These are phyloP conservation scores for Smallanthus sonchifolius DNA, from an alignment of 129 eudicot species.

Conservation along the genomic window DNA sequence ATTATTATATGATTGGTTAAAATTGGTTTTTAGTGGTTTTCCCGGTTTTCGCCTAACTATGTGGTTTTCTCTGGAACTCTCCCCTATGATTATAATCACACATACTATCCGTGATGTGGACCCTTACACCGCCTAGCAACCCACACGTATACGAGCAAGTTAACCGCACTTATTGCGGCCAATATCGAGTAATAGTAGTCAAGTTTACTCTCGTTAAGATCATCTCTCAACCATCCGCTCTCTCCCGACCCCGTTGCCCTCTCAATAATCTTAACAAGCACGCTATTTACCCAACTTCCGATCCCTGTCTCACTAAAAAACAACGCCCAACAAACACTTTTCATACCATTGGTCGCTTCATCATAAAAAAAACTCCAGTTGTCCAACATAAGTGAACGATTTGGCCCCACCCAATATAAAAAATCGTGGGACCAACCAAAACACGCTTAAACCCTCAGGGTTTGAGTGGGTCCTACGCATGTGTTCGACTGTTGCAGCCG, in stretches of 20 bases:
- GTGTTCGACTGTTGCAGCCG: slow-evolving; percentile 61
- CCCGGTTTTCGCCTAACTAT: no score
- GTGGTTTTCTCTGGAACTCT: no score
- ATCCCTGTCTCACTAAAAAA: slow-evolving; percentile 80
- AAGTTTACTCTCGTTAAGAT: slow-evolving; percentile 39
- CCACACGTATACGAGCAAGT: slow-evolving; percentile 48
- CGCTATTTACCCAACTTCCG: slow-evolving; percentile 80
- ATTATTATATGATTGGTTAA: no score
- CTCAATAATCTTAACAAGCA: slow-evolving; percentile 59
- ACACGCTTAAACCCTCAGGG: slow-evolving; percentile 34
- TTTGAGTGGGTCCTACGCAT: slow-evolving; percentile 33
- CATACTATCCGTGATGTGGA: slow-evolving; percentile 15
- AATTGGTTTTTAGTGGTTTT: no score
- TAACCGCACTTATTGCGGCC: slow-evolving; percentile 51
- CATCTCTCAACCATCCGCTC: slow-evolving; percentile 64
- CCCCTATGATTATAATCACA: background rate
- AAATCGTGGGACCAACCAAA: slow-evolving; percentile 78
- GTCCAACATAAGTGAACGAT: slow-evolving; percentile 76
- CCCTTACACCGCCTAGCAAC: slow-evolving; percentile 64
- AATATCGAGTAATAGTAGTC: slow-evolving; percentile 65
- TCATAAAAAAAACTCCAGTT: slow-evolving; percentile 80
- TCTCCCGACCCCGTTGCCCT: slow-evolving; percentile 45
- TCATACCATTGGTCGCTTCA: slow-evolving; percentile 80
- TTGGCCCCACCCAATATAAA: slow-evolving; percentile 73
- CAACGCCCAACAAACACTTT: slow-evolving; percentile 71